phyloP scores from a whole-genome alignment of 495 filamentous ascomycete genomes.

The Daldinia childiae region DNA sequence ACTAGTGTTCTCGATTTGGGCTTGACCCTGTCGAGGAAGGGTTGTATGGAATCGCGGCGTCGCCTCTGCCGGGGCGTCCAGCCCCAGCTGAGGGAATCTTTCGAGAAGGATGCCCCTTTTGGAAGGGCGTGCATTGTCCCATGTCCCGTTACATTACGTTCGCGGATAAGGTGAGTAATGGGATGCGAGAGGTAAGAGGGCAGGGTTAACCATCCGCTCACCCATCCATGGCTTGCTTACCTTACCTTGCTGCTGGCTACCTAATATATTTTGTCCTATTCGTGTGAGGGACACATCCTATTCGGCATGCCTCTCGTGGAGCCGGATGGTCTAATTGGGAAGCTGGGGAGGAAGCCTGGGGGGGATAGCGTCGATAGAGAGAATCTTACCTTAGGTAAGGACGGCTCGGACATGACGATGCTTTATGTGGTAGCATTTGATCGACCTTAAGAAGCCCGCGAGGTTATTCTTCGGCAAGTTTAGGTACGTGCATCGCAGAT shows the following conservation, averaged over 20 bases:
- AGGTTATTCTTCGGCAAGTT: background rate
- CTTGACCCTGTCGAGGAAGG: background rate
- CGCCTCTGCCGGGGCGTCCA: constrained; percentile 2
- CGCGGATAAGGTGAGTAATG: background rate
- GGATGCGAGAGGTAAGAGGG: background rate
- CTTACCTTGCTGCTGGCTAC: background rate
- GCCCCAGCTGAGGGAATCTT: constrained; percentile 8
- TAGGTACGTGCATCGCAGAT: background rate
- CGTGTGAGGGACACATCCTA: too few relatives aligned
- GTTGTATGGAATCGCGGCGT: background rate
- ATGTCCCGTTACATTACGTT: background rate
- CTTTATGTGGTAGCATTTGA: background rate
- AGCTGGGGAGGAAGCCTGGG: background rate
- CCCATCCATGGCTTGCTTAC: background rate
- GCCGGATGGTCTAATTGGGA: background rate
- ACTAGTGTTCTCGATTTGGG: background rate
- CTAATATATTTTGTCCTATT: background rate
- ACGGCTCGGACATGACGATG: background rate
- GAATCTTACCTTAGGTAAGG: background rate
- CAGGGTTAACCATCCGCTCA: background rate
- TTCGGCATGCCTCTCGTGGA: background rate
- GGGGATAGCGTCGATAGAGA: background rate
- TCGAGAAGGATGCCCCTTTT: constrained; percentile 10
- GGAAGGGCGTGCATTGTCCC: background rate
- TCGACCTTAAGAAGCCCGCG: background rate